Base-by-base conservation (phyloP, 225 moss, liverwort and hornwort species). In the Climacium dendroides region DNA sequence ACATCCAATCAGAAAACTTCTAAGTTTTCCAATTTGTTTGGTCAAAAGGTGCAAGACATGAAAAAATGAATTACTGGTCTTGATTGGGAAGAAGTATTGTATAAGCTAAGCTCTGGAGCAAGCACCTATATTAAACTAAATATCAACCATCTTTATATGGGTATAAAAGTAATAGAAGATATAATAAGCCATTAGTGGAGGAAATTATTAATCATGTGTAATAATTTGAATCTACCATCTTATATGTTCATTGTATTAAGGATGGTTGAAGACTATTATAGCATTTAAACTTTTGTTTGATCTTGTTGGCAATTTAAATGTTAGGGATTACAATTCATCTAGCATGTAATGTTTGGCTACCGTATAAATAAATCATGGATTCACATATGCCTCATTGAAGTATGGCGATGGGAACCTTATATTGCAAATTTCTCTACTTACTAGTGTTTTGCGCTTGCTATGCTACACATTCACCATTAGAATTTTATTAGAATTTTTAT, bases 101-200 rank as follows among this genome's bases (percentile, higher is more conserved):
- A 26, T 26, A 16, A 28, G 9, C 26, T 7, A 6, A 7, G 17
- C 34, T 64, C 4, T 66, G 2, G 43, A 26, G 71, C 17, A 29
- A 45, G 6, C 45, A 41, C 4, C 41, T 45, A 43, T 71, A 1
- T 43, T 23, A 0, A 16, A 1, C 39, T 45, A 0, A 28, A 39
- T 0, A 17, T 0, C 39, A 39, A 69, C 6, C 0, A 24, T 4
- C n/a, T n/a, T n/a, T n/a, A n/a, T n/a, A n/a, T n/a, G n/a, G n/a
- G n/a, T n/a, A n/a, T n/a, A n/a, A n/a, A n/a, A n/a, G n/a, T n/a
- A n/a, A n/a, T n/a, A n/a, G n/a, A n/a, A n/a, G n/a, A 39, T 13
- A 16, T 5, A 15, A 3, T 9, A 41, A 43, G 43, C 8, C 43
- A 71, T 2, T 41, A 43, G 11, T 18, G 18, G 19, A 30, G 18